Evolutionary conservation across 1,284 basidiomycete genomes (phyloP), one percentile per base, ranked within the genome.

Genomic region (Ganoderma meredithae): DNA sequence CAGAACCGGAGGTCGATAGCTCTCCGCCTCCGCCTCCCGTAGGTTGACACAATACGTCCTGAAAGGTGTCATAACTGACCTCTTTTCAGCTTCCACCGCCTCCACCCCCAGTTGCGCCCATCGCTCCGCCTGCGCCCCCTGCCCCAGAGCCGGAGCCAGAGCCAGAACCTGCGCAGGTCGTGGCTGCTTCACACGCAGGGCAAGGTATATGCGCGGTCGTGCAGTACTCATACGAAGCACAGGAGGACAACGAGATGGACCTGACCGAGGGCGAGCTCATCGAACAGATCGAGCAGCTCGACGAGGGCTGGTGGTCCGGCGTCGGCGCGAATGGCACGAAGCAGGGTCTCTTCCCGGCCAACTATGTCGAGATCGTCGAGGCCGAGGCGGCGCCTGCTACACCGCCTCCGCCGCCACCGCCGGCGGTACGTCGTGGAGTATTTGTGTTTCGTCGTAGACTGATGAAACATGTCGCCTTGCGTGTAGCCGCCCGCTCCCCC

Each of bases 261-360:
- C 85, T 98, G 25, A 74, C 83, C 2, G 95, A 97, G 78, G 96
- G 95, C 62, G 94, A 96, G 76, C 80, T 91, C 47, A 89, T 97
- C 65, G 88, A 92, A 64, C 86, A 93, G 72, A 90, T 97, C 59
- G 94, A 96, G 78, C 88, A 94, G 80, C 78, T 95, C n/a, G 94
- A 92, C 75, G 93, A 95, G 73, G 93, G 89, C 15, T 92, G 91
- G 95, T 96, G 95, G 95, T 87, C 83, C 70, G 95, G 94, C 39
- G 83, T 89, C 55, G 89, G 90, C 43, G 80, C 83, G 47, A 83
- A 82, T 39, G 94, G 93, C 15, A 81, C 85, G 9, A 84, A 87
- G 81, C 82, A 80, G 7, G 95, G 95, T 3, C 77, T 94, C 59
- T 95, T 95, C 86, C 90, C 94, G 79, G 92, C 94, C 13, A 96